Evolutionary conservation across 805 yeast genomes (phyloP), one percentile per base, ranked within the genome.

Genomic region (Lipomyces mesembrius): DNA sequence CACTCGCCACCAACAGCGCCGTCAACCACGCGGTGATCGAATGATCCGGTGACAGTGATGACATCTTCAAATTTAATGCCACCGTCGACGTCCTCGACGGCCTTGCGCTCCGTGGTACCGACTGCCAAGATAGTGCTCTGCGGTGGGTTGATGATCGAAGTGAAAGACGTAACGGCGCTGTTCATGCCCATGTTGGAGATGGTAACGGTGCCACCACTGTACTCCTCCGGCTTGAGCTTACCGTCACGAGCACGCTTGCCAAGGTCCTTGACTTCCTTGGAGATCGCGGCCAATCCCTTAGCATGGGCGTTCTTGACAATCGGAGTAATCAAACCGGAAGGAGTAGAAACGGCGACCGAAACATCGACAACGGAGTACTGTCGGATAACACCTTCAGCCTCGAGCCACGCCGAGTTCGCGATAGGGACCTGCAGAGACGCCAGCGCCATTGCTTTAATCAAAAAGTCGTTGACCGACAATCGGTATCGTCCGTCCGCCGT

Each of bases 151-250:
- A 95, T 88, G 81, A 95, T 95, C 49, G 99, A 94, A 37, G 99
- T 94, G 87, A 95, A 95, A 78, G 89, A 77, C 72, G 87, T 84
- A 58, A 94, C 98, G 64, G 99, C 98, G 66, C 83, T 86, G 87
- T 95, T 95, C 99, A 95, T 95, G 78, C 99, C 99, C 85, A 95
- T 84, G 89, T 95, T 95, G 73, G 98, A 95, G 77, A 95, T 94
- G 79, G 98, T 92, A 80, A 95, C 91, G 74, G 99, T 93, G 78
- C 99, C 99, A 76, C 99, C 99, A 85, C 92, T 97, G 88, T 90
- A 95, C 83, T 95, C 99, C 80, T 92, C 96, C 71, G 99, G 99
- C 72, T 82, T 77, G 79, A 95, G 88, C 84, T 94, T 95, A 82
- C 92, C 92, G 68, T 85, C 92, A 81, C 94, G 92, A 69, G 99